A percentile compares a stretch with the other conserved stretches of the same genome.
Conservation (phyloP, 148 eudicot genomes). For the Nyssa sinensis region DNA sequence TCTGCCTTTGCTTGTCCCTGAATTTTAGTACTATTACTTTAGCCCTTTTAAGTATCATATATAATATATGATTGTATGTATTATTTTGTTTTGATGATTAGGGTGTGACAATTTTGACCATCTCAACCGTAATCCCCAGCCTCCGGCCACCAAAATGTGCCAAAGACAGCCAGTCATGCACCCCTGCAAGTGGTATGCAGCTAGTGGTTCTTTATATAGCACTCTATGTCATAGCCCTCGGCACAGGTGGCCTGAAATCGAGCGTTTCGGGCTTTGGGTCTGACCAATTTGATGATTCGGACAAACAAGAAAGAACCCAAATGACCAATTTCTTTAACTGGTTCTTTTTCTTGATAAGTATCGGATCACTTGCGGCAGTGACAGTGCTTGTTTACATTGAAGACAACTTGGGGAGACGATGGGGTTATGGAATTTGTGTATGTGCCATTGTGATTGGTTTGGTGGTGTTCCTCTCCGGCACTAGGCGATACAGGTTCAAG, state of each 20-base stretch:
- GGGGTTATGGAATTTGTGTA: constrained; percentile 81
- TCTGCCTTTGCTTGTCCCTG: background rate
- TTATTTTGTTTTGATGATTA: constrained; percentile 10
- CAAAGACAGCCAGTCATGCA: constrained; percentile 37
- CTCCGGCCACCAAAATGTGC: constrained; percentile 65
- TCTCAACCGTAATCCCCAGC: constrained; percentile 62
- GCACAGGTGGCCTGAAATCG: constrained; percentile 89
- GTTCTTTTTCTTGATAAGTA: constrained; percentile 79
- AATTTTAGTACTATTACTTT: background rate
- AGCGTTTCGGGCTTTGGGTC: constrained; percentile 94
- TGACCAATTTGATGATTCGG: constrained; percentile 77
- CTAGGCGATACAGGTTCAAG: constrained; percentile 63
- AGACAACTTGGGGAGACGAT: constrained; percentile 60
- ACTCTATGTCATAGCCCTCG: constrained; percentile 80
- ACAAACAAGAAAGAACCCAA: constrained; percentile 46
- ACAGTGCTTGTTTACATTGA: constrained; percentile 77
- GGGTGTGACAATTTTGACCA: constrained; percentile 77
- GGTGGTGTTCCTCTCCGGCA: constrained; percentile 45
- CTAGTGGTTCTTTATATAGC: constrained; percentile 59
- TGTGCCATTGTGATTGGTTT: constrained; percentile 47
- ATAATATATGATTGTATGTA: background rate
- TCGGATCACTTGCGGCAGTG: constrained; percentile 72
- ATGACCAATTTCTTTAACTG: constrained; percentile 74
- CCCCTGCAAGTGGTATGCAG: constrained; percentile 48
- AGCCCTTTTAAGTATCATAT: too few relatives aligned